These are phyloP conservation scores for Solanum tarapatanum DNA, from an alignment of 257 asterid genomes.

Conservation along the genomic window DNA sequence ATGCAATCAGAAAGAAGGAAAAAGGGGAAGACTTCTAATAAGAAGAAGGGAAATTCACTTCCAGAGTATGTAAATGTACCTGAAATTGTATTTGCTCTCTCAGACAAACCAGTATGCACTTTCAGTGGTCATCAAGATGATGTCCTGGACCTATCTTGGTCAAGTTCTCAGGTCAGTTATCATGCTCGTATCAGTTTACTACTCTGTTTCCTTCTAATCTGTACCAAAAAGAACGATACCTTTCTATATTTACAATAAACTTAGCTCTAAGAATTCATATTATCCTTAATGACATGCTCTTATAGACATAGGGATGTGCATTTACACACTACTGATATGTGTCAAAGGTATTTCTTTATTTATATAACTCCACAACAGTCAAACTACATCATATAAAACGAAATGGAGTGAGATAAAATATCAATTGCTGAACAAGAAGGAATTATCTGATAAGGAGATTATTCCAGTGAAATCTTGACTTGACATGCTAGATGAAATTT, in stretches of 20 bases:
- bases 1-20: neutral
- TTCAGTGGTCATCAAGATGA: conserved; percentile 16
- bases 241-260: neutral
- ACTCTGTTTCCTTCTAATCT: neutral
- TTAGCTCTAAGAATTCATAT: neutral
- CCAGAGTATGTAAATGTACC: conserved; percentile 15
- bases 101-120: conserved; percentile 12
- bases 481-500: neutral
- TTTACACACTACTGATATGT: neutral
- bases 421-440: neutral
- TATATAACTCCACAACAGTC: neutral
- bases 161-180: conserved; percentile 14
- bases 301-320: neutral
- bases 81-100: conserved; percentile 13
- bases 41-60: neutral
- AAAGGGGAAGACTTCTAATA: conserved; percentile 1
- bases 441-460: neutral
- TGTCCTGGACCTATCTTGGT: conserved; percentile 19
- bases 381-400: neutral
- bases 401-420: neutral
- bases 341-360: neutral
- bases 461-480: neutral
- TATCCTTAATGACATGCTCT: neutral
- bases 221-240: neutral
- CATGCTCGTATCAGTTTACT: neutral